These are phyloP conservation scores for Colletotrichum tabaci DNA, from an alignment of 2,329 filamentous ascomycete genomes.

Conservation along the genomic window DNA sequence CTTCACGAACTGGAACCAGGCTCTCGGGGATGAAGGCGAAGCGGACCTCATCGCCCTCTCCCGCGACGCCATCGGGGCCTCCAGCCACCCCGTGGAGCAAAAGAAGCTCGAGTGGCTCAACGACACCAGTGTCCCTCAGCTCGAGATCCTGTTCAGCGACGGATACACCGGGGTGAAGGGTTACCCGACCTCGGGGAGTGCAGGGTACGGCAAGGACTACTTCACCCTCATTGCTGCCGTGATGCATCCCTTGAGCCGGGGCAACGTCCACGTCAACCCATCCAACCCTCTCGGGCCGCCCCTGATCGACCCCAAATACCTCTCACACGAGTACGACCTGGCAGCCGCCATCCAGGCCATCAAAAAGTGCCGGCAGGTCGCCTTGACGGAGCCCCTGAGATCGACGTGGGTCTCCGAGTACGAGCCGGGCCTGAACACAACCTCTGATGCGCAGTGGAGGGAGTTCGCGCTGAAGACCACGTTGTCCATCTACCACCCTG, in stretches of 20 bases:
- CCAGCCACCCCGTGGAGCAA: conserved; percentile 50
- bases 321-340: conserved; percentile 51
- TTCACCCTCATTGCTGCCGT: conserved; percentile 48
- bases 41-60: conserved; percentile 52
- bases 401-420: conserved; percentile 32
- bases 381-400: conserved; percentile 29
- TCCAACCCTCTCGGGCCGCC: conserved; percentile 50
- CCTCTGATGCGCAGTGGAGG: conserved; percentile 33
- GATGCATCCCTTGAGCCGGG: conserved; percentile 49
- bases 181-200: conserved; percentile 47
- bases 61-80: conserved; percentile 47
- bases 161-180: conserved; percentile 59
- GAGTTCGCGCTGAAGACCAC: conserved; percentile 26
- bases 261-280: conserved; percentile 46
- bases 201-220: conserved; percentile 49
- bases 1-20: conserved; percentile 58
- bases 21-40: conserved; percentile 48
- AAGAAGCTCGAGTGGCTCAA: conserved; percentile 58
- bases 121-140: conserved; percentile 54
- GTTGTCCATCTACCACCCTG: conserved; percentile 52
- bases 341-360: conserved; percentile 49
- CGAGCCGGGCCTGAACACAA: conserved; percentile 30
- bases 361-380: conserved; percentile 45
- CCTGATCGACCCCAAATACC: conserved; percentile 47
- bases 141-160: conserved; percentile 62